Conservation (phyloP, 352 stramenopile genomes). For the Phytophthora hibernalis region DNA sequence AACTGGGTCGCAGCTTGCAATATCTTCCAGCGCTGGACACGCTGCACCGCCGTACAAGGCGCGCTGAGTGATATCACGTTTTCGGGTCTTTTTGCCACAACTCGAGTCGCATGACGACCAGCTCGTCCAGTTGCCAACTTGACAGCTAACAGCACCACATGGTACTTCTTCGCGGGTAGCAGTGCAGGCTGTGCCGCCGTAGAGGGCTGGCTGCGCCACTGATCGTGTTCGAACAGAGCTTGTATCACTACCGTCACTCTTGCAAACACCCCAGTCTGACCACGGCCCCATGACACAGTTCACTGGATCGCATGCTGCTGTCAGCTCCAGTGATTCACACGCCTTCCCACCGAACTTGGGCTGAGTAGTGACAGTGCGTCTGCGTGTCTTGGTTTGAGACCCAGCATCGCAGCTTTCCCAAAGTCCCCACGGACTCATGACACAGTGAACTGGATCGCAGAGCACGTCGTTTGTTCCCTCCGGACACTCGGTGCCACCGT, state of each 20-base stretch:
- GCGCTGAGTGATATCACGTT: slow-evolving; percentile 36
- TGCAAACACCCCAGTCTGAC: slow-evolving; percentile 46
- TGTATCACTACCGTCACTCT: slow-evolving; percentile 24
- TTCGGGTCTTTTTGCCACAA: slow-evolving; percentile 52
- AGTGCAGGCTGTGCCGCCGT: slow-evolving; percentile 44
- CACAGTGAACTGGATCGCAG: slow-evolving; percentile 62
- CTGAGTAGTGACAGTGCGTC: slow-evolving; percentile 28
- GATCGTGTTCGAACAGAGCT: slow-evolving; percentile 42
- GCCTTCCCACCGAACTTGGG: slow-evolving; percentile 46
- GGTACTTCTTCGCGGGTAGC: slow-evolving; percentile 42
- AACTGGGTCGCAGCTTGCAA: slow-evolving; percentile 47
- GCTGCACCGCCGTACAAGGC: slow-evolving; percentile 41
- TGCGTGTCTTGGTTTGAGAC: slow-evolving; percentile 49
- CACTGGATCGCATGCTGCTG: slow-evolving; percentile 49
- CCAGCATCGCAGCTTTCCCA: slow-evolving; percentile 46
- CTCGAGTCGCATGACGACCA: slow-evolving; percentile 53
- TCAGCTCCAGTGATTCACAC: slow-evolving; percentile 40
- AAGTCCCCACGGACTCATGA: slow-evolving; percentile 37
- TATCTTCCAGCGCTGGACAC: slow-evolving; percentile 47
- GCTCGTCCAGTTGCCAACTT: slow-evolving; percentile 45
- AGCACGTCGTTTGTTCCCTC: slow-evolving; percentile 53
- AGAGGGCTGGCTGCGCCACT: slow-evolving; percentile 40
- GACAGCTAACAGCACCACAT: slow-evolving; percentile 59
- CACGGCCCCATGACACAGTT: slow-evolving; percentile 51
- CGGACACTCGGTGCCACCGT: slow-evolving; percentile 50